Evolutionary conservation across 2,329 filamentous ascomycete species (phyloP).

Genomic region (Magnaporthiopsis poae): DNA sequence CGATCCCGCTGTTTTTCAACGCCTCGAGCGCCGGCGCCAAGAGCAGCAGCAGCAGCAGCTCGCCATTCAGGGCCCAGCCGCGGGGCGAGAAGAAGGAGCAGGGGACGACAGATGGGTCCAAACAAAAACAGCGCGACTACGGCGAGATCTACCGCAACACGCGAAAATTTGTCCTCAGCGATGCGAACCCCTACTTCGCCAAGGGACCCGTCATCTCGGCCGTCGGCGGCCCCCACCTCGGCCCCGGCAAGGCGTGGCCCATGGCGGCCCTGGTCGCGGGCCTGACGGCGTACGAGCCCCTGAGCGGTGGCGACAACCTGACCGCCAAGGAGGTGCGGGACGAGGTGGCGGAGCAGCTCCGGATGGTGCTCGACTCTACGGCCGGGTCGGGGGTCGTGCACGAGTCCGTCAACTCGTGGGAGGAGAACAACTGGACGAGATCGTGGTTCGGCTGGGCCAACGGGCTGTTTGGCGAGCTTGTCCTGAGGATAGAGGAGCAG

Average conservation of each 20-base stretch:
- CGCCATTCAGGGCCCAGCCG: neutral
- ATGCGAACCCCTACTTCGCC: slow-evolving; percentile 68
- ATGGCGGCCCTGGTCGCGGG: slow-evolving; percentile 46
- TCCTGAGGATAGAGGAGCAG: slow-evolving; percentile 24
- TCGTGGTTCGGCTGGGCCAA: slow-evolving; percentile 38
- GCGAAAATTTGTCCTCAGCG: slow-evolving; percentile 22
- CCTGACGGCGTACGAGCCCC: slow-evolving; percentile 32
- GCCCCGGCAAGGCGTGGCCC: slow-evolving; percentile 47
- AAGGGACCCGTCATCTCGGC: slow-evolving; percentile 57
- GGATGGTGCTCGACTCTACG: slow-evolving; percentile 31
- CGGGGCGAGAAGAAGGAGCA: neutral
- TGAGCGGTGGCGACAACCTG: slow-evolving; percentile 22
- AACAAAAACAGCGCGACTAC: slow-evolving; percentile 26
- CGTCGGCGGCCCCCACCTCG: slow-evolving; percentile 61
- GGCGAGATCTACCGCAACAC: slow-evolving; percentile 70
- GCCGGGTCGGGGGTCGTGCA: slow-evolving; percentile 36
- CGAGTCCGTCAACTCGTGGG: slow-evolving; percentile 36
- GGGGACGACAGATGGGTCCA: neutral
- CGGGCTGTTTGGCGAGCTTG: slow-evolving; percentile 32
- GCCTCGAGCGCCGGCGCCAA: slow-evolving; percentile 26
- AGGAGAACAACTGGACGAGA: slow-evolving; percentile 29
- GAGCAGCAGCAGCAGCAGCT: neutral
- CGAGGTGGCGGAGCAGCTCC: slow-evolving; percentile 25
- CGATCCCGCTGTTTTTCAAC: slow-evolving; percentile 53
- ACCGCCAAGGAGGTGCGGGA: slow-evolving; percentile 12